phyloP scores from a whole-genome alignment of 352 stramenopile species.

The Peronospora belbahrii region DNA sequence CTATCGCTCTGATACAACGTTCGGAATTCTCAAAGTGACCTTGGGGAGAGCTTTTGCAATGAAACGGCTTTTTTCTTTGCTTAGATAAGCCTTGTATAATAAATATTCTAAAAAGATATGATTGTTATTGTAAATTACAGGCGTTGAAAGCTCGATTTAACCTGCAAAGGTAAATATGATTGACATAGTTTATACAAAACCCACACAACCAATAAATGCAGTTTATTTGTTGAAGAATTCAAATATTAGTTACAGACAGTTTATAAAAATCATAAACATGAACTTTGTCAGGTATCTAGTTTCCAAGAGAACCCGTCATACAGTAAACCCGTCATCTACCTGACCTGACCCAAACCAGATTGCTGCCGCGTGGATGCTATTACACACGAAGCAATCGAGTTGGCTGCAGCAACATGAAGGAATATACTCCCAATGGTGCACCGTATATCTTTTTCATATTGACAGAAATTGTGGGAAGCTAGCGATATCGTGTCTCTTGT shows the following conservation, averaged over 20 bases:
- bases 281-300: constrained; percentile 1
- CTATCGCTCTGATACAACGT: constrained; percentile 12
- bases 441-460: too few relatives aligned
- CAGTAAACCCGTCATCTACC: background rate
- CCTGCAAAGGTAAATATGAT: too few relatives aligned
- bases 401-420: constrained; percentile 7
- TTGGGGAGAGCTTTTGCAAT: constrained; percentile 14
- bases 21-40: constrained; percentile 43
- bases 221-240: too few relatives aligned
- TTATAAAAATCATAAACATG: constrained; percentile 1
- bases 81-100: too few relatives aligned
- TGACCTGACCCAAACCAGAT: constrained; percentile 14
- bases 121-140: too few relatives aligned
- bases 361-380: constrained; percentile 5
- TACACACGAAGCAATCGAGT: background rate
- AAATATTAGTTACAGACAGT: too few relatives aligned
- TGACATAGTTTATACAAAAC: too few relatives aligned
- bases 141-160: too few relatives aligned
- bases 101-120: too few relatives aligned
- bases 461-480: too few relatives aligned
- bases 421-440: constrained; percentile 1
- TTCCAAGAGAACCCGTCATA: constrained; percentile 5
- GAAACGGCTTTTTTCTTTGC: constrained; percentile 22
- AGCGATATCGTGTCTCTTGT: too few relatives aligned
- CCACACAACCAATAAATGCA: too few relatives aligned